Evolutionary conservation across 441 rosid species (phyloP).

Genomic region (Geranium incanum): DNA sequence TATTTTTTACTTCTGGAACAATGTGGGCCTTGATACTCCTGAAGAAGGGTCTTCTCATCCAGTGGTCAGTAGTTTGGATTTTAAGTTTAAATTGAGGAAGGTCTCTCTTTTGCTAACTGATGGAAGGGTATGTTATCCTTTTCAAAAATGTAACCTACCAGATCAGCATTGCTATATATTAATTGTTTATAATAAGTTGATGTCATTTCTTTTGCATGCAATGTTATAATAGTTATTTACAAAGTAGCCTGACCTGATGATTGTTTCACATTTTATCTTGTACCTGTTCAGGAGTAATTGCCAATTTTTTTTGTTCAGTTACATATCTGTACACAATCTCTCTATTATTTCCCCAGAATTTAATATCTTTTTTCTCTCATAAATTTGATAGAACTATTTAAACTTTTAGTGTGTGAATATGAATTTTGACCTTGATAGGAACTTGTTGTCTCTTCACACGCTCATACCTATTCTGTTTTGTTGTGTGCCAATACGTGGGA

Average conservation of each 20-base stretch:
- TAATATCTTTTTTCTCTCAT: neutral
- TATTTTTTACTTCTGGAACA: slow-evolving; percentile 64
- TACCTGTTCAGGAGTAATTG: neutral
- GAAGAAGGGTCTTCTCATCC: slow-evolving; percentile 47
- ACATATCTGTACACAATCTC: neutral
- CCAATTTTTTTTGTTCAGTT: slow-evolving; percentile 1
- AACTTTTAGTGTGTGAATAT: neutral
- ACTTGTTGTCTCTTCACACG: neutral
- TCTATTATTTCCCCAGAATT: neutral
- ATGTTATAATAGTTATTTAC: neutral
- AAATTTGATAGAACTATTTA: neutral
- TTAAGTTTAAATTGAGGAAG: slow-evolving; percentile 51
- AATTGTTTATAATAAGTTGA: neutral
- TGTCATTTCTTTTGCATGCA: neutral
- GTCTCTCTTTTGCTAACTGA: slow-evolving; percentile 70
- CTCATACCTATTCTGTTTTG: neutral
- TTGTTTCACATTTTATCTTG: neutral
- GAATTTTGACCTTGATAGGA: neutral
- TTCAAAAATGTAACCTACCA: neutral
- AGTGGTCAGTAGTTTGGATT: slow-evolving; percentile 35
- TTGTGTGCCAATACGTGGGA: neutral
- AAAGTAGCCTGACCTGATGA: neutral
- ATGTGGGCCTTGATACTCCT: slow-evolving; percentile 42
- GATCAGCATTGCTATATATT: neutral
- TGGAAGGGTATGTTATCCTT: slow-evolving; percentile 60